Base-by-base conservation (phyloP, 208 protist species). In the Balamuthia mandrillaris region DNA sequence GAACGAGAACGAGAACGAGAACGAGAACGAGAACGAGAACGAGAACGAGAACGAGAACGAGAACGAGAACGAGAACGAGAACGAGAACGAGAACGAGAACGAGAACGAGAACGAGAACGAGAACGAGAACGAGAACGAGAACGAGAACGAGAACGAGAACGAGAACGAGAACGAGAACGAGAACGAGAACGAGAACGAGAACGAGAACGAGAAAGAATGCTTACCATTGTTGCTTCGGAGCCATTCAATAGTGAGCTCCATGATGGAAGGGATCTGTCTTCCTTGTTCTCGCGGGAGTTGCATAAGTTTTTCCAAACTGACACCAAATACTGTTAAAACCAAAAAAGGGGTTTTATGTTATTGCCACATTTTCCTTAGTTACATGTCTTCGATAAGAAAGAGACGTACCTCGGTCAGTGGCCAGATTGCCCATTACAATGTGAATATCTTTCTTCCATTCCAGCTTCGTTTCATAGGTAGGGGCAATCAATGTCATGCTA, bases 391-490 rank as follows among this genome's bases (percentile, higher is more conserved):
- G 10, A 21, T 2, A 27, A 10, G 51, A 7, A n/a, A 39, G 45
- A 29, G 61, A 18, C 42, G 42, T 77, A 77, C 66, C 9, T 1
- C 66, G 66, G 54, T 77, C 66, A 12, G 66, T 29, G 18, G 66
- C 66, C 3, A 77, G 44, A 27, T 45, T 77, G 12, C 54, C 44
- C 7, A 77, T 54, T 6, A 77, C 66, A 1, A 29, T 14, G 16
- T 39, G 33, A 12, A 77, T 16, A 27, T 77, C 66, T 4, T 45
- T 39, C 66, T 77, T 77, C 66, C 66, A 77, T 29, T 77, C 66
- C 2, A 3, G 12, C 66, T 77, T 77, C 44, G 44, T 39, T 33
- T 77, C 66, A 1, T 39, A 45, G 2, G 42, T 35, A 27, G 66
- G 66, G 21, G 66, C 66, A 35, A 39, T 56, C 41, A 77, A 33